Conservation (phyloP, 495 filamentous ascomycete genomes). For the Xylaria acuta region DNA sequence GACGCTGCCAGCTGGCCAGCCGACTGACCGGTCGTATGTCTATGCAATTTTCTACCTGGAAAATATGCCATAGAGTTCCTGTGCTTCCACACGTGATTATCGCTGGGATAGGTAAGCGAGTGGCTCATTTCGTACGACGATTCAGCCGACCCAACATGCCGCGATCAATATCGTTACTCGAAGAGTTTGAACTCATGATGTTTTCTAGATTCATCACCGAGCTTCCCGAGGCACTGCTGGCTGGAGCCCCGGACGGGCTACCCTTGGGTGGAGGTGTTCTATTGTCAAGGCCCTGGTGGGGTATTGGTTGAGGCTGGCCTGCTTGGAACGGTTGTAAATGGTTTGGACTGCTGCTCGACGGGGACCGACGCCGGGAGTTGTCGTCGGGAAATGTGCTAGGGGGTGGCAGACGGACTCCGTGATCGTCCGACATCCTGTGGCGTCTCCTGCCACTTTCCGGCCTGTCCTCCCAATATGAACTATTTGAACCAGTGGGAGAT, state of each 20-base stretch:
- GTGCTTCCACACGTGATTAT: neutral
- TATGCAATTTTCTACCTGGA: neutral
- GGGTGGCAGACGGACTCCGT: constrained; percentile 50
- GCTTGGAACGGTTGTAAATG: constrained; percentile 41
- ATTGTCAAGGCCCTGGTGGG: constrained; percentile 34
- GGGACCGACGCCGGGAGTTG: constrained; percentile 53
- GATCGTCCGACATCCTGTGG: constrained; percentile 49
- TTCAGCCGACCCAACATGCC: constrained; percentile 51
- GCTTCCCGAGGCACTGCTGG: constrained; percentile 35
- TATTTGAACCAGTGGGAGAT: constrained; percentile 41
- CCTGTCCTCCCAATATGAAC: constrained; percentile 40
- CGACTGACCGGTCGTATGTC: neutral
- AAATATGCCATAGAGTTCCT: neutral
- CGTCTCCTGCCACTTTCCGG: constrained; percentile 39
- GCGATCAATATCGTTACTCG: constrained; percentile 48
- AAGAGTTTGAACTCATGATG: constrained; percentile 43
- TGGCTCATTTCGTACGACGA: constrained; percentile 29
- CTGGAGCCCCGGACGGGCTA: constrained; percentile 36
- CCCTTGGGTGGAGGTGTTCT: constrained; percentile 36
- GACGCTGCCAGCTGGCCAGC: neutral
- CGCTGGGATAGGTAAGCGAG: neutral
- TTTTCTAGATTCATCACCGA: constrained; percentile 54
- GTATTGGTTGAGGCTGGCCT: constrained; percentile 26
- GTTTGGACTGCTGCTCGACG: constrained; percentile 49
- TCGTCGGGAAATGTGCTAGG: constrained; percentile 52